These are phyloP conservation scores for Penicillium coprophilum DNA, from an alignment of 495 filamentous ascomycete genomes.

Conservation along the genomic window DNA sequence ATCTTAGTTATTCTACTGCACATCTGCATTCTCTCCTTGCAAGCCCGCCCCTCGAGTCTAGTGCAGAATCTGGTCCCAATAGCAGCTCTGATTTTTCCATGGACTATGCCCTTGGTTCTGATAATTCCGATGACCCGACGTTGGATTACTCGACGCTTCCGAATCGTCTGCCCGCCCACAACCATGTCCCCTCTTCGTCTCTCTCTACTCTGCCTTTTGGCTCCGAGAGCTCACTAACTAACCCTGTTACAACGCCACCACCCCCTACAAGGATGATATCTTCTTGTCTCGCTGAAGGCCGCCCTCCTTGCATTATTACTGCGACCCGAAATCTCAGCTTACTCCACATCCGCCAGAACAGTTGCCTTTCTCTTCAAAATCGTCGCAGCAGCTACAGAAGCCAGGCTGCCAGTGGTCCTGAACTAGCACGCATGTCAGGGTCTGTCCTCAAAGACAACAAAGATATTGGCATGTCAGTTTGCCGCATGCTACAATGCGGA, in stretches of 20 bases:
- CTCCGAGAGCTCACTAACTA: background rate
- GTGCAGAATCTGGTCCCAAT: background rate
- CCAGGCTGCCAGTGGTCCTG: background rate
- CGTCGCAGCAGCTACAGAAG: background rate
- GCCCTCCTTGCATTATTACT: constrained; percentile 12
- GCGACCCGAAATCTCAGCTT: constrained; percentile 10
- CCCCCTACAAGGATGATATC: background rate
- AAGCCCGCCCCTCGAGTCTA: background rate
- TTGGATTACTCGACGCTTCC: background rate
- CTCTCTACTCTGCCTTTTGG: constrained; percentile 1
- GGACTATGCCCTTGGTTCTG: no score
- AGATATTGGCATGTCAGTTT: constrained; percentile 10
- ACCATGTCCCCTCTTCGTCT: background rate
- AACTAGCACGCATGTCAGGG: constrained; percentile 12
- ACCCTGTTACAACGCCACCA: background rate
- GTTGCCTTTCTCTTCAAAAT: constrained; percentile 3
- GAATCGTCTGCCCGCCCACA: background rate
- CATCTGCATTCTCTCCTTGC: background rate
- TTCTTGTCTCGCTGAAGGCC: constrained; percentile 1
- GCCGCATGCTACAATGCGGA: constrained; percentile 15
- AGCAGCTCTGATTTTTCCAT: background rate
- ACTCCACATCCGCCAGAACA: constrained; percentile 10
- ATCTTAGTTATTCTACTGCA: background rate
- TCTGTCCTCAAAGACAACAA: constrained; percentile 13
- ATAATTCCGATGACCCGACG: background rate